Conservation (phyloP, 2,329 filamentous ascomycete species). For the Apiospora aurea region DNA sequence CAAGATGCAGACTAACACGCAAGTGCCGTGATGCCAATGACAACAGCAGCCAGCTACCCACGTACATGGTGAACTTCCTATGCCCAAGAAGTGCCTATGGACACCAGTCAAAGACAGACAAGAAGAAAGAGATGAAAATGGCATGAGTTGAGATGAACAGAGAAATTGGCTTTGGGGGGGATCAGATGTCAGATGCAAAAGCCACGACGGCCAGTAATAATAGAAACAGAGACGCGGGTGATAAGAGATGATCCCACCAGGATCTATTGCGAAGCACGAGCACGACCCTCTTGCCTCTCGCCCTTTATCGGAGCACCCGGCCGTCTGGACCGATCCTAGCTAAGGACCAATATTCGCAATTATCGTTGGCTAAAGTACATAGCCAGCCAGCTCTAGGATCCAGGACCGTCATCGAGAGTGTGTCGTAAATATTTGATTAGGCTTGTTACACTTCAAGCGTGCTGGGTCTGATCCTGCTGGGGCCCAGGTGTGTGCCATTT, state of each 20-base stretch:
- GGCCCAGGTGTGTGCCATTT: neutral
- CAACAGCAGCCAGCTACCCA: neutral
- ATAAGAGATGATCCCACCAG: conserved; percentile 7
- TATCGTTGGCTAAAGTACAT: neutral
- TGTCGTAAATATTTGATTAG: conserved; percentile 10
- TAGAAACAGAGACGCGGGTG: neutral
- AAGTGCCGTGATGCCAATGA: neutral
- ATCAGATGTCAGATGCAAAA: neutral
- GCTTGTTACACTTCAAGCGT: neutral
- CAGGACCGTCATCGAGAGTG: neutral
- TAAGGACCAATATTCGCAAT: neutral
- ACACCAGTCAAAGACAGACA: no score
- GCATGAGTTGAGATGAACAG: neutral
- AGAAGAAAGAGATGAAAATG: neutral
- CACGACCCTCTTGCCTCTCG: conserved; percentile 8
- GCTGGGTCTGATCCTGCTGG: no score
- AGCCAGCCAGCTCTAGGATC: neutral
- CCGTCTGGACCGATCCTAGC: neutral
- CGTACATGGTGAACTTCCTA: neutral
- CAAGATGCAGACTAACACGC: neutral
- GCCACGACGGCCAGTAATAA: neutral
- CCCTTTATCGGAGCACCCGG: neutral
- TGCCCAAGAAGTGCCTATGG: neutral
- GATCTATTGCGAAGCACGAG: neutral
- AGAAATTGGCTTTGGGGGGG: neutral